phyloP scores from a whole-genome alignment of 495 filamentous ascomycete genomes.

The Aspergillus conjunctus region DNA sequence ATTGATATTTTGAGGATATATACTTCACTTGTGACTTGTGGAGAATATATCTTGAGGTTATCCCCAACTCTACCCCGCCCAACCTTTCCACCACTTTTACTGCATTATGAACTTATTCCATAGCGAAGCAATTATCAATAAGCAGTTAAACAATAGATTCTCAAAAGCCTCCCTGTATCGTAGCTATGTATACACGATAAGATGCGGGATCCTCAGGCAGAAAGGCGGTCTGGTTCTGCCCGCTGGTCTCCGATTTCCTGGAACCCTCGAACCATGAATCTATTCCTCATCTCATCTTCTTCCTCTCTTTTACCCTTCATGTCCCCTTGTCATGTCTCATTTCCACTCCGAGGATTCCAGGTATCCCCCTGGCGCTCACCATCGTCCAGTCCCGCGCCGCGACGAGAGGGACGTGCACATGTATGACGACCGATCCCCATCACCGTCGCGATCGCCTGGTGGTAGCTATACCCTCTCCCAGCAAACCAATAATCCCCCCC shows the following conservation, averaged over 20 bases:
- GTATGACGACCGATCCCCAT: constrained; percentile 51
- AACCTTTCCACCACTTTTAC: no score
- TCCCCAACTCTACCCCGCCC: no score
- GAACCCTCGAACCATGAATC: background rate
- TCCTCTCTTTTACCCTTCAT: constrained; percentile 13
- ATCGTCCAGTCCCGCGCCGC: constrained; percentile 35
- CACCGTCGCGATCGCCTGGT: constrained; percentile 49
- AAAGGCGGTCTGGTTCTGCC: constrained; percentile 25
- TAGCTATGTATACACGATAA: no score
- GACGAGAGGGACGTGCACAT: constrained; percentile 49
- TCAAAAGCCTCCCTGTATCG: no score
- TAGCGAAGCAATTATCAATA: no score
- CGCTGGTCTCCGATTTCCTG: constrained; percentile 12
- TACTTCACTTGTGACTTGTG: no score
- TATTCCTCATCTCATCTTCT: constrained; percentile 13
- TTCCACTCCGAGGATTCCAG: constrained; percentile 35
- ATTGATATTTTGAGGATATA: no score
- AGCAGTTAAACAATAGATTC: no score
- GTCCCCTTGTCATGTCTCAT: constrained; percentile 35
- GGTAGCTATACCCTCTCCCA: constrained; percentile 47
- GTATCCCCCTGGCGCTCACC: constrained; percentile 27
- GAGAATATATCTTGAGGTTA: no score
- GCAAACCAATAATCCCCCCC: constrained; percentile 24
- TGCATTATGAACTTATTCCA: no score
- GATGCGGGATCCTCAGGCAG: background rate